These are phyloP conservation scores for Toxoplasma gondii DNA, from an alignment of 169 alveolate species.

Conservation along the genomic window DNA sequence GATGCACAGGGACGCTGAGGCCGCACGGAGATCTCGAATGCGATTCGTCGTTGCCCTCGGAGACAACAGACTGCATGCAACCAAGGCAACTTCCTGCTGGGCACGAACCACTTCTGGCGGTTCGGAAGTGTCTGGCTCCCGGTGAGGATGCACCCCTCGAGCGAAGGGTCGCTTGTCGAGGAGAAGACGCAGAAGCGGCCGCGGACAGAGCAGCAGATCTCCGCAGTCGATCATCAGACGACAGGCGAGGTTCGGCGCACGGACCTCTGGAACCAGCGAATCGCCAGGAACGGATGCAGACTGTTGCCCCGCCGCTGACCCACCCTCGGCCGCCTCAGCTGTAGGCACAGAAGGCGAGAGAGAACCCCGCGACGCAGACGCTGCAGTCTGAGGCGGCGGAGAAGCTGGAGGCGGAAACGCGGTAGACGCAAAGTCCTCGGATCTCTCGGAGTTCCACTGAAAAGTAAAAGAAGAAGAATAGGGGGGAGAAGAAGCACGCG, in stretches of 20 bases:
- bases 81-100: constrained; percentile 1
- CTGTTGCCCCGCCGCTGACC: not conserved
- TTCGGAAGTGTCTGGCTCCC: constrained; percentile 49
- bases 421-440: no score
- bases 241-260: constrained; percentile 36
- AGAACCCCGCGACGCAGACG: no score
- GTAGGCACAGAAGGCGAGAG: no score
- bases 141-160: not conserved
- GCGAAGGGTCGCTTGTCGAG: constrained; percentile 2
- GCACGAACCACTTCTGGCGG: not conserved
- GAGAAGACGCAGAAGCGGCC: constrained; percentile 26
- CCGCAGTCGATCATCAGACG: constrained; percentile 44
- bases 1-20: not conserved
- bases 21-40: not conserved
- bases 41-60: not conserved
- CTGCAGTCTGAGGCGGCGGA: no score
- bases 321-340: not conserved
- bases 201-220: constrained; percentile 52
- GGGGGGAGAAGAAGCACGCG: no score
- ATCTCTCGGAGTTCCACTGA: no score
- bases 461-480: no score
- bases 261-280: not conserved
- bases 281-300: not conserved
- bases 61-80: not conserved
- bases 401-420: no score